These are phyloP conservation scores for Thermomyces lanuginosus DNA, from an alignment of 2,329 filamentous ascomycete species.

Conservation along the genomic window DNA sequence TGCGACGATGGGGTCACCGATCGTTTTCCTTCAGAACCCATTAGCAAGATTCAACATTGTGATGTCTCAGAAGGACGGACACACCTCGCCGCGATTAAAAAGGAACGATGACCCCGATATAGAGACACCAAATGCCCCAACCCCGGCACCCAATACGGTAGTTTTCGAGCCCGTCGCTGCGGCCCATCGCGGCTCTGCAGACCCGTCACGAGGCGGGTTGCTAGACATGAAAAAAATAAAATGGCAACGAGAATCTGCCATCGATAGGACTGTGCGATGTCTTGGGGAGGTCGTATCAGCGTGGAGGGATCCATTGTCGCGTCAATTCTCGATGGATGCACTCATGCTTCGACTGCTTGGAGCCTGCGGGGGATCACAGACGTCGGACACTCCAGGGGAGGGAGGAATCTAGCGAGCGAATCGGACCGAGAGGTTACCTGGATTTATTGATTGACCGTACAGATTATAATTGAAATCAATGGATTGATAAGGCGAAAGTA, in stretches of 20 bases:
- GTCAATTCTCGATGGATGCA: too few species aligned
- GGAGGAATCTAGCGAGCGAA: too few species aligned
- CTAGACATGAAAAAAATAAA: slow-evolving; percentile 18
- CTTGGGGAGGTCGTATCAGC: too few species aligned
- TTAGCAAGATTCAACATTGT: slow-evolving; percentile 7
- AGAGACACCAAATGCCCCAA: slow-evolving; percentile 39
- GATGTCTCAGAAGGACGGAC: slow-evolving; percentile 1
- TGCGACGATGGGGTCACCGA: slow-evolving; percentile 29
- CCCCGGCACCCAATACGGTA: slow-evolving; percentile 45
- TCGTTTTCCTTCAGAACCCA: slow-evolving; percentile 16
- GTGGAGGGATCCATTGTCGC: too few species aligned
- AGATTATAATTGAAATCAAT: too few species aligned
- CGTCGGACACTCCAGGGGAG: too few species aligned
- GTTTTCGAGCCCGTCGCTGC: slow-evolving; percentile 27
- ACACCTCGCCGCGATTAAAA: slow-evolving; percentile 30
- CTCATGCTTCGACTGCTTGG: too few species aligned
- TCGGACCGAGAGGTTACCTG: too few species aligned
- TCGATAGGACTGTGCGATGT: too few species aligned
- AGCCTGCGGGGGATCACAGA: too few species aligned
- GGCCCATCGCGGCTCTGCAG: slow-evolving; percentile 17
- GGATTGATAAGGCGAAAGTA: too few species aligned
- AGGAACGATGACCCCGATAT: slow-evolving; percentile 28
- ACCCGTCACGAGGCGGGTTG: slow-evolving; percentile 24
- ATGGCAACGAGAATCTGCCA: slow-evolving; percentile 14
- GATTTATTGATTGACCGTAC: too few species aligned